Base-by-base conservation (phyloP, 2,329 filamentous ascomycete species). In the Pyrenophora seminiperda region DNA sequence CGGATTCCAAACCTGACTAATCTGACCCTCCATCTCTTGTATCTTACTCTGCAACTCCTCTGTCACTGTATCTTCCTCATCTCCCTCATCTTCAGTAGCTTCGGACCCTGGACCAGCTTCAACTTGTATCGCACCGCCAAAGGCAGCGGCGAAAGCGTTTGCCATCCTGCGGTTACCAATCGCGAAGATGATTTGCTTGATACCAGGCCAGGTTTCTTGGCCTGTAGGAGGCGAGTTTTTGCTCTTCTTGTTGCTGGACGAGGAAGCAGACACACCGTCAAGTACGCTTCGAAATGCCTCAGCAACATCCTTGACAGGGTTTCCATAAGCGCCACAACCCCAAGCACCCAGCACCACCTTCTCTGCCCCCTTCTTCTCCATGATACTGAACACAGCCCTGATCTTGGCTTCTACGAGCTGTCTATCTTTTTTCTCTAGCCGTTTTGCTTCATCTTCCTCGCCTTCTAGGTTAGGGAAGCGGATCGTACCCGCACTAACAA, bases 281-380 rank as follows among this genome's bases (percentile, higher is more conserved):
- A 72, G 27, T 4, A 68, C 66, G 50, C 72, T 76, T 51, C 73
- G 75, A 79, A 84, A 88, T 0, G 80, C 76, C 14, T 73, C 70
- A 11, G 84, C 83, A 22, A 87, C 72, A 65, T 87, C 83, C 1
- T 71, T 71, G 0, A 84, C 78, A 0, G 84, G 85, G 54, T 87
- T 87, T 0, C 82, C 83, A 49, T 85, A 84, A 0, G 82, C 82
- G 2, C 84, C 84, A 52, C 83, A 86, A 0, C 85, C 85, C 83
- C 84, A 87, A 0, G 84, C 83, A 0, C 85, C 85, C 0, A 87
- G 72, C 0, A 88, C 80, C 0, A 87, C 59, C 47, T 73, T 78
- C 30, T 70, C 74, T 3, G 75, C 74, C 0, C 79, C 78, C 49
- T 70, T 62, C 7, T 74, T 66, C 2, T 77, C 74, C 4, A 54